phyloP scores from a whole-genome alignment of 495 filamentous ascomycete genomes.

The Collariella sp. region DNA sequence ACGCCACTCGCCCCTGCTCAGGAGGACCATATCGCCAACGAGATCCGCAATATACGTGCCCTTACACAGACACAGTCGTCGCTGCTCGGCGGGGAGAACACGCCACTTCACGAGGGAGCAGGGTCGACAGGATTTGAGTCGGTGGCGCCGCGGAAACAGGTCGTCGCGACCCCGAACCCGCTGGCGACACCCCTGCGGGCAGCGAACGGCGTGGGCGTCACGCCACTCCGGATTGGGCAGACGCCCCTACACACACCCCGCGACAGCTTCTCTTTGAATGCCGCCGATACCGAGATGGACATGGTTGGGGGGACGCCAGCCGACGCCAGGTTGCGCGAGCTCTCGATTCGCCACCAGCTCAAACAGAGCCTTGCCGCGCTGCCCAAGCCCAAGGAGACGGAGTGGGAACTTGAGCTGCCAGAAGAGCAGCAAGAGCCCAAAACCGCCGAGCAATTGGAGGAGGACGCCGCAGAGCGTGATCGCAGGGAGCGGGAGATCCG shows the following conservation, averaged over 20 bases:
- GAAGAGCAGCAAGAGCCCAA: constrained; percentile 64
- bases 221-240: constrained; percentile 62
- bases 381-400: constrained; percentile 83
- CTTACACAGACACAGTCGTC: constrained; percentile 95
- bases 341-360: constrained; percentile 60
- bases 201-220: constrained; percentile 61
- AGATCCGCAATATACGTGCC: constrained; percentile 88
- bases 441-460: constrained; percentile 50
- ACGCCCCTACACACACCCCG: constrained; percentile 89
- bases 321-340: constrained; percentile 68
- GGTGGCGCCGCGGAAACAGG: constrained; percentile 68
- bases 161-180: constrained; percentile 85
- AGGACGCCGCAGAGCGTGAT: constrained; percentile 81
- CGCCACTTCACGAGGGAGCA: constrained; percentile 70
- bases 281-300: constrained; percentile 53
- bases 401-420: constrained; percentile 87
- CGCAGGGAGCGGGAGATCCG: constrained; percentile 56
- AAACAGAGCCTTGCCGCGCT: constrained; percentile 67
- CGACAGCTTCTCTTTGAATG: constrained; percentile 81
- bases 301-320: constrained; percentile 67
- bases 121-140: constrained; percentile 86
- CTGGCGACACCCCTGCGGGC: constrained; percentile 82
- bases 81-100: constrained; percentile 88
- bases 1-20: constrained; percentile 85
- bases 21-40: constrained; percentile 92